phyloP scores from a whole-genome alignment of 2,329 filamentous ascomycete species.

The Colletotrichum camelliae region DNA sequence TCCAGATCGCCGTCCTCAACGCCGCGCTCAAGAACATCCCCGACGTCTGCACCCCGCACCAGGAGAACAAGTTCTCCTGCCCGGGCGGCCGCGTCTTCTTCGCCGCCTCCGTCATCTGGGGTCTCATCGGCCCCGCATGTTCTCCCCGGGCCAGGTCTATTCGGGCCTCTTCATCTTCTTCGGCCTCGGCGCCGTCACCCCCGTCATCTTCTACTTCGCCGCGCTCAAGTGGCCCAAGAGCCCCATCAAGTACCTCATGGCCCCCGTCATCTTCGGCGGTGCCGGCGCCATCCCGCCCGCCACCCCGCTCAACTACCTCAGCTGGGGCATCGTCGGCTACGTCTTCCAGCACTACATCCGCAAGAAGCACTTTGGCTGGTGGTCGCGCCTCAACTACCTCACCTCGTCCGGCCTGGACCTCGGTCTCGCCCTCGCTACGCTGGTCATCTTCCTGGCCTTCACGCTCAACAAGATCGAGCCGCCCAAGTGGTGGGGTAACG shows the following conservation, averaged over 20 bases:
- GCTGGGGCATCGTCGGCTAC: conserved; percentile 75
- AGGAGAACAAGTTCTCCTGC: conserved; percentile 66
- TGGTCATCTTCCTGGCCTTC: conserved; percentile 75
- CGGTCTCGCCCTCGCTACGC: conserved; percentile 69
- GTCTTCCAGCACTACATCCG: conserved; percentile 74
- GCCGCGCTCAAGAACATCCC: conserved; percentile 65
- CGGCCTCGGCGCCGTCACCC: conserved; percentile 57
- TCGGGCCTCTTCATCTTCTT: conserved; percentile 66
- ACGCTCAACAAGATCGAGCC: conserved; percentile 66
- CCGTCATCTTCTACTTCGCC: conserved; percentile 56
- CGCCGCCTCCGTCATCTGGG: conserved; percentile 72
- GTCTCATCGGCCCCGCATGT: conserved; percentile 69
- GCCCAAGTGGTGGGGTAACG: conserved; percentile 75
- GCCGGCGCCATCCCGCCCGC: conserved; percentile 66
- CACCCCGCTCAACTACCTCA: conserved; percentile 75
- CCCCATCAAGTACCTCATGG: conserved; percentile 58
- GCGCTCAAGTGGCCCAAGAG: conserved; percentile 57
- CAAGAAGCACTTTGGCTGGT: conserved; percentile 70
- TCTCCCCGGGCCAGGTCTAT: conserved; percentile 68
- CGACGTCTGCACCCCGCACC: conserved; percentile 64
- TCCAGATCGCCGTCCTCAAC: conserved; percentile 70
- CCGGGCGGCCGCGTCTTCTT: conserved; percentile 70
- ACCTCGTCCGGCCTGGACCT: conserved; percentile 74
- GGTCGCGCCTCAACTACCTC: conserved; percentile 76
- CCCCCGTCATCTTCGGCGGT: conserved; percentile 68